Conservation (phyloP, 352 stramenopile species). For the Pythium oligandrum region DNA sequence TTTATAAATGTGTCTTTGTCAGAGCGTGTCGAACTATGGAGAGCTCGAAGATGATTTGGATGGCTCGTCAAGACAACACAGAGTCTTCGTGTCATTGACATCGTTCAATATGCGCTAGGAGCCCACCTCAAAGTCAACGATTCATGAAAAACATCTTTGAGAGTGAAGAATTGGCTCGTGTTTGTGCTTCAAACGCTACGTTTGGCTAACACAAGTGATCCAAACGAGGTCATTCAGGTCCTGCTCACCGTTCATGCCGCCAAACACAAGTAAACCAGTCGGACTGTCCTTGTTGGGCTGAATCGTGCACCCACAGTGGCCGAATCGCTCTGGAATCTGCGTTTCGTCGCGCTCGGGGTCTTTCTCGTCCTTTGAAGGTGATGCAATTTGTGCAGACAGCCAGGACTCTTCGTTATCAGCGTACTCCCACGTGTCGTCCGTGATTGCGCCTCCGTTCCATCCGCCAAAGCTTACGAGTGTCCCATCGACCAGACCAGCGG, state of each 20-base stretch:
- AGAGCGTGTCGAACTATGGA: too few species aligned
- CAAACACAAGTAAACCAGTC: constrained; percentile 40
- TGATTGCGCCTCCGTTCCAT: constrained; percentile 44
- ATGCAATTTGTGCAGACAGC: constrained; percentile 13
- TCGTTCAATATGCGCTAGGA: too few species aligned
- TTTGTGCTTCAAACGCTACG: too few species aligned
- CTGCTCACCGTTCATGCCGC: constrained; percentile 32
- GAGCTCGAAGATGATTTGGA: too few species aligned
- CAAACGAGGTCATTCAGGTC: constrained; percentile 23
- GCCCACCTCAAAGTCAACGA: too few species aligned
- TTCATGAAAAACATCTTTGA: too few species aligned
- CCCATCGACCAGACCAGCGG: constrained; percentile 20
- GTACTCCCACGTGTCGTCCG: constrained; percentile 41
- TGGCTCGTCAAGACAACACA: too few species aligned
- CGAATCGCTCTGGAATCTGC: constrained; percentile 28
- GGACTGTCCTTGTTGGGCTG: neutral
- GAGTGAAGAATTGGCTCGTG: too few species aligned
- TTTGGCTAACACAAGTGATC: constrained; percentile 2
- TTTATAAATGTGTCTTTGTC: too few species aligned
- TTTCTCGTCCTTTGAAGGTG: neutral
- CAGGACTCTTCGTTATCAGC: constrained; percentile 41
- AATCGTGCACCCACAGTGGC: constrained; percentile 34
- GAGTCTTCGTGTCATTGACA: too few species aligned
- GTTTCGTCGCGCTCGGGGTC: neutral
- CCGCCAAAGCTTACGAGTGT: constrained; percentile 46